Base-by-base conservation (phyloP, 2,329 filamentous ascomycete genomes). In the Xenoacremonium recifei region DNA sequence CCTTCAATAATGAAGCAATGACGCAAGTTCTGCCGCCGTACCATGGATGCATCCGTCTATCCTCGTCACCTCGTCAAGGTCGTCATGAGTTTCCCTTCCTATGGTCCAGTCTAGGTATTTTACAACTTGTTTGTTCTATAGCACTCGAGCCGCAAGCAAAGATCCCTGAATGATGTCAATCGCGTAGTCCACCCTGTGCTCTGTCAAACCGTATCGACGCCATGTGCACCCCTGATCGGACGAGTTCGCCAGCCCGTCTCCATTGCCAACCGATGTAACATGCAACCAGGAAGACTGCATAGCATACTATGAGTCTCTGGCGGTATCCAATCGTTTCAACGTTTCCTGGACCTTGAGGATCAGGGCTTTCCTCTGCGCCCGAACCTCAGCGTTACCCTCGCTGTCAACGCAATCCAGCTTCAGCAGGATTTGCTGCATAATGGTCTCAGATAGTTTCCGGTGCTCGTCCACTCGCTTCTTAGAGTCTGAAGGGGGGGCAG, bases 401-500 rank as follows among this genome's bases (percentile, higher is more conserved):
- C 83, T 84, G 53, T 92, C 86, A 3, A 92, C 80, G 17, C 77
- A 82, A 60, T 93, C 88, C 29, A 89, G 65, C 67, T 91, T 92
- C 50, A 93, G 67, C 27, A 92, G 59, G 3, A 90, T 80, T 54
- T 90, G 85, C 48, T 84, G 80, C 72, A 93, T 72, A 29, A 90
- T 77, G 4, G 84, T 87, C 70, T 93, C 88, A 4, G 80, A 83
- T 15, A 93, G 64, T 60, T 79, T 84, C 61, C 85, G 82, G 61
- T 92, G 84, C 58, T 91, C 85, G 23, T 89, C 87, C 12, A 78
- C 76, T 37, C 79, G 72, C 71, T 86, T 89, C 62, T 84, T 82
- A 29, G 68, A 58, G 38, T 89, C 85, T 4, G 65, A 60, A 0
- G 88, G 87, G 10, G 88, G 84, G 7, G 74, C 69, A 5, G 67